Evolutionary conservation across 305 asterid species (phyloP).

Genomic region (Fraxinus xanthoxyloides): DNA sequence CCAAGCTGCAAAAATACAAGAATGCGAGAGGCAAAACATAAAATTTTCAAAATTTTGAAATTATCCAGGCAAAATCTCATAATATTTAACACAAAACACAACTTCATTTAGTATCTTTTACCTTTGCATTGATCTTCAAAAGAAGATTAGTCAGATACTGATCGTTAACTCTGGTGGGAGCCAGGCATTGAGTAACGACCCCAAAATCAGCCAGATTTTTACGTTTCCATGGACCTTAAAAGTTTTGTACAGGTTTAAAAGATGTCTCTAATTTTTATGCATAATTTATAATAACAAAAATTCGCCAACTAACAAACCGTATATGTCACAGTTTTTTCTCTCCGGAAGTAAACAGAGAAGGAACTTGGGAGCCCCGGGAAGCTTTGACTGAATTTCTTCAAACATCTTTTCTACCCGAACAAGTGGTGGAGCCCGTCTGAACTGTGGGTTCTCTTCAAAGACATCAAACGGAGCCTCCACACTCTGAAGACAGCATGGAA

Average conservation of each 20-base stretch:
- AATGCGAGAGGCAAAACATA: not conserved
- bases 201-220: conserved; percentile 77
- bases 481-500: conserved; percentile 27
- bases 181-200: conserved; percentile 80
- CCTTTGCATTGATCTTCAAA: conserved; percentile 89
- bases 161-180: conserved; percentile 69
- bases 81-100: not conserved
- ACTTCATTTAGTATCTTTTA: conserved; percentile 10
- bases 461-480: conserved; percentile 48
- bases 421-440: conserved; percentile 49
- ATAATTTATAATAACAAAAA: not conserved
- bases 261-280: not conserved
- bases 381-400: conserved; percentile 47
- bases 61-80: not conserved
- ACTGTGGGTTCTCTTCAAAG: conserved; percentile 49
- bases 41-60: not conserved
- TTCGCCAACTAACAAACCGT: conserved; percentile 40
- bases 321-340: conserved; percentile 60
- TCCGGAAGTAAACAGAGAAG: conserved; percentile 68
- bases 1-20: conserved; percentile 61
- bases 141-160: conserved; percentile 76
- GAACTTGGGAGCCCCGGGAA: conserved; percentile 56
- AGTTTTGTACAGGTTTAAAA: not conserved
- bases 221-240: conserved; percentile 86
- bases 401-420: conserved; percentile 65